phyloP scores from a whole-genome alignment of 1,284 basidiomycete species.

The Gymnopus androsaceus region DNA sequence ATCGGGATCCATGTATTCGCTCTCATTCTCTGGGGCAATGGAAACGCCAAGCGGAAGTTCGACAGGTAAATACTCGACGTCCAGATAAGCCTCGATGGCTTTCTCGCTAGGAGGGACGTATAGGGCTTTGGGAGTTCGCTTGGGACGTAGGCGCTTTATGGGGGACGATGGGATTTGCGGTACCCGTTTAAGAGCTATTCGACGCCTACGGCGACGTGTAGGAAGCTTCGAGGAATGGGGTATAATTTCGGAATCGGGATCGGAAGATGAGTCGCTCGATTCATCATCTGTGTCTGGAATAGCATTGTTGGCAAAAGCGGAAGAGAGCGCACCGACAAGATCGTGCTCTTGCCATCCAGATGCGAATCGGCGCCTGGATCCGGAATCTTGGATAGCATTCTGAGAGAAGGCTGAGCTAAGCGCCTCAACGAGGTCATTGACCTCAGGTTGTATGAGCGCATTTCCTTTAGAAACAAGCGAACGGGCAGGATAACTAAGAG shows the following conservation, averaged over 20 bases:
- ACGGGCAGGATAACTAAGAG: no score
- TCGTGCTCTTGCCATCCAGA: background rate
- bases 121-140: background rate
- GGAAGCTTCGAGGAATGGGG: background rate
- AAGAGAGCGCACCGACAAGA: slow-evolving; percentile 4
- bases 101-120: background rate
- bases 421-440: background rate
- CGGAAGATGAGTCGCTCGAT: background rate
- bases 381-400: no score
- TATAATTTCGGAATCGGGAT: background rate
- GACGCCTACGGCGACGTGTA: background rate
- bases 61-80: background rate
- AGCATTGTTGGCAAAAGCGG: slow-evolving; percentile 3
- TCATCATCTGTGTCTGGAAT: background rate
- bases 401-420: background rate
- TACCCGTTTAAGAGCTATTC: background rate
- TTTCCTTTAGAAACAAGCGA: no score
- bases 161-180: slow-evolving; percentile 4
- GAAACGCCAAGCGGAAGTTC: slow-evolving; percentile 7
- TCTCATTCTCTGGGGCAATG: slow-evolving; percentile 4
- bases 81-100: background rate
- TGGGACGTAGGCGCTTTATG: background rate
- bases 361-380: background rate
- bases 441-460: no score
- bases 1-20: slow-evolving; percentile 1